Conservation (phyloP, 805 yeast species). For the Candida ovalis region DNA sequence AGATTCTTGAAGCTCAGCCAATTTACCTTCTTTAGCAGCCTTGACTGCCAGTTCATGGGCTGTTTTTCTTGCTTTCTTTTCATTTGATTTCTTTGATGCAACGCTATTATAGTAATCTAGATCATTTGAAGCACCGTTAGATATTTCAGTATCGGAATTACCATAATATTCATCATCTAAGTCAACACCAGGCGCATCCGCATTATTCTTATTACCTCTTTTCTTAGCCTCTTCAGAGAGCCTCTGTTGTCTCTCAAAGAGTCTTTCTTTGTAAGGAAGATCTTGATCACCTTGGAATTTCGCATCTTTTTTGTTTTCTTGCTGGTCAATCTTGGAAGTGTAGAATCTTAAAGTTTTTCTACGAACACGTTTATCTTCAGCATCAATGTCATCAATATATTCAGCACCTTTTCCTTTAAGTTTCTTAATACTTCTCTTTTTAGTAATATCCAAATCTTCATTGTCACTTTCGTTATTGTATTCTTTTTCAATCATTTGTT, state of each 20-base stretch:
- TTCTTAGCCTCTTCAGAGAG: conserved; percentile 82
- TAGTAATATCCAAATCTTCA: conserved; percentile 48
- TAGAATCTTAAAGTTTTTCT: conserved; percentile 86
- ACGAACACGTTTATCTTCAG: conserved; percentile 78
- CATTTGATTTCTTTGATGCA: conserved; percentile 42
- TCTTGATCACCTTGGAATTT: conserved; percentile 79
- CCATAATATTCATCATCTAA: conserved; percentile 48
- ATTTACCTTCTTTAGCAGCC: conserved; percentile 82
- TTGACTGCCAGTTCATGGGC: conserved; percentile 68
- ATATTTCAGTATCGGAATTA: conserved; percentile 35
- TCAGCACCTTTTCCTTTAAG: conserved; percentile 45
- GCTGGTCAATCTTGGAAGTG: conserved; percentile 94
- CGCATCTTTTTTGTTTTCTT: conserved; percentile 57
- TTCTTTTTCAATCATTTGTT: conserved; percentile 18
- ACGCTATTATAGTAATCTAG: conserved; percentile 57
- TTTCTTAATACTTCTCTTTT: conserved; percentile 49
- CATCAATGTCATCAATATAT: conserved; percentile 74
- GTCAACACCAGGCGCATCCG: conserved; percentile 45
- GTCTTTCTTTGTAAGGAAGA: conserved; percentile 85
- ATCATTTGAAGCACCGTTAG: conserved; percentile 24
- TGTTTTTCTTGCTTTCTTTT: conserved; percentile 50
- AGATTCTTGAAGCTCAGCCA: conserved; percentile 65
- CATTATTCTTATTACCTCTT: conserved; percentile 62
- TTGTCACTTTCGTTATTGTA: conserved; percentile 30
- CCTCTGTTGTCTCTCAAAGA: conserved; percentile 86